Evolutionary conservation across 2,329 filamentous ascomycete genomes (phyloP).

Genomic region (Colletotrichum lentis): DNA sequence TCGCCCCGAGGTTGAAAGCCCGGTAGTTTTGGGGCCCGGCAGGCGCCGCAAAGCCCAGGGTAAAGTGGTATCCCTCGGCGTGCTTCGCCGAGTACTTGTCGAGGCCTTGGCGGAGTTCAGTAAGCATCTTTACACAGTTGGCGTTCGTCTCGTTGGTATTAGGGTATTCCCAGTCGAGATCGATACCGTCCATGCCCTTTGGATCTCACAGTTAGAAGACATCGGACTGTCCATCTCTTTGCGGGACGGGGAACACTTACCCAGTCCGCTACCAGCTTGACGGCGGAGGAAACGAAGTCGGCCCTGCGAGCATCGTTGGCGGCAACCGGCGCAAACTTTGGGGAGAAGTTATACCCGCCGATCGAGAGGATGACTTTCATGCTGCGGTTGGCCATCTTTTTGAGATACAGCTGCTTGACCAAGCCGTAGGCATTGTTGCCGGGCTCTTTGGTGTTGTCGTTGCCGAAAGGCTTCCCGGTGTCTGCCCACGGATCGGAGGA

Average conservation of each 20-base stretch:
- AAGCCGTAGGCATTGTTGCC: conserved; percentile 82
- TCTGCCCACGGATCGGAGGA: conserved; percentile 49
- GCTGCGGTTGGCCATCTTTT: conserved; percentile 80
- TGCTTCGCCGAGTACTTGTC: conserved; percentile 52
- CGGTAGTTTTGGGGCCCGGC: conserved; percentile 59
- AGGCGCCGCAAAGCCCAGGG: conserved; percentile 59
- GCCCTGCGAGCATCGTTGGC: conserved; percentile 68
- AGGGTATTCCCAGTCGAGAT: conserved; percentile 54
- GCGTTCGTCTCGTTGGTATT: conserved; percentile 49
- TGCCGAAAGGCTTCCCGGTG: conserved; percentile 22
- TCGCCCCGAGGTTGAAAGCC: conserved; percentile 58
- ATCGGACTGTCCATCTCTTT: neutral
- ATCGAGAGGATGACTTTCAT: conserved; percentile 82
- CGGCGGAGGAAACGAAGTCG: conserved; percentile 74
- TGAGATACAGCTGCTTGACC: conserved; percentile 78
- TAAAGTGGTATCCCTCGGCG: conserved; percentile 56
- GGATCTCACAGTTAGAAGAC: neutral
- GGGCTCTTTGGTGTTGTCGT: conserved; percentile 16
- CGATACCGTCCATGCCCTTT: conserved; percentile 63
- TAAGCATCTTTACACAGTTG: conserved; percentile 53
- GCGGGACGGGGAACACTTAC: neutral
- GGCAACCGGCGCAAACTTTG: conserved; percentile 74
- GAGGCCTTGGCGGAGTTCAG: conserved; percentile 54
- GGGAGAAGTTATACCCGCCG: conserved; percentile 85
- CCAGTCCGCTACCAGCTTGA: conserved; percentile 75